Conservation (phyloP, 1,139 yeast species). For the Chernovozyma sophiae-reginae region DNA sequence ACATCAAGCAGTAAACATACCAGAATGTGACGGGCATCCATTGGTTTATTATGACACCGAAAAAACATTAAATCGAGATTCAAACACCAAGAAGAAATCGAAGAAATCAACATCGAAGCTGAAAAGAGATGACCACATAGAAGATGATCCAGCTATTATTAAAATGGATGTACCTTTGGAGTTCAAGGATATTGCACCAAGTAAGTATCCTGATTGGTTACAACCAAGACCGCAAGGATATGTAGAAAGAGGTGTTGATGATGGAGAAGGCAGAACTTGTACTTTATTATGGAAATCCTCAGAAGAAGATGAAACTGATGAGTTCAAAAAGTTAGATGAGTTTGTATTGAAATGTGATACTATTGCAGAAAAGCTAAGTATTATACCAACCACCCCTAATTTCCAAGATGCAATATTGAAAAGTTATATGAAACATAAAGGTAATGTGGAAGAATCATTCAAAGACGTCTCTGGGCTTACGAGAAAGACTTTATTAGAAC, state of each 20-base stretch:
- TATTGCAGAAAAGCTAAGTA: conserved; percentile 49
- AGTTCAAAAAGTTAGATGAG: conserved; percentile 39
- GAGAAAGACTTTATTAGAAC: conserved; percentile 63
- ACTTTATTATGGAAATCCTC: conserved; percentile 65
- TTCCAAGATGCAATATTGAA: conserved; percentile 70
- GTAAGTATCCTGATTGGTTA: conserved; percentile 67
- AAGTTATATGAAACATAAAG: conserved; percentile 48
- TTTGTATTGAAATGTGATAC: conserved; percentile 55
- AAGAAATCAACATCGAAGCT: conserved; percentile 12
- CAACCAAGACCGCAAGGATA: conserved; percentile 78
- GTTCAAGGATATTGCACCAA: conserved; percentile 34
- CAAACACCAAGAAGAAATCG: conserved; percentile 15
- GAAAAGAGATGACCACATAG: conserved; percentile 13
- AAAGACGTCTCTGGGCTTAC: conserved; percentile 39
- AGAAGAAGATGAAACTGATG: conserved; percentile 26
- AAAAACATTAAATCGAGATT: conserved; percentile 13
- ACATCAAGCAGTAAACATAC: conserved; percentile 65
- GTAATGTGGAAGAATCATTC: conserved; percentile 47
- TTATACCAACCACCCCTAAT: conserved; percentile 56
- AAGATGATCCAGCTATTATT: conserved; percentile 15
- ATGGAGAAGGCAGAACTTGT: conserved; percentile 49
- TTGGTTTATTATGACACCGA: conserved; percentile 62
- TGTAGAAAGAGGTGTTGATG: conserved; percentile 80
- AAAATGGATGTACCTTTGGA: conserved; percentile 47
- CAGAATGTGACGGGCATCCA: conserved; percentile 65